Evolutionary conservation across 768 basidiomycete genomes (phyloP).

Genomic region (Nevesoporus exiguus): DNA sequence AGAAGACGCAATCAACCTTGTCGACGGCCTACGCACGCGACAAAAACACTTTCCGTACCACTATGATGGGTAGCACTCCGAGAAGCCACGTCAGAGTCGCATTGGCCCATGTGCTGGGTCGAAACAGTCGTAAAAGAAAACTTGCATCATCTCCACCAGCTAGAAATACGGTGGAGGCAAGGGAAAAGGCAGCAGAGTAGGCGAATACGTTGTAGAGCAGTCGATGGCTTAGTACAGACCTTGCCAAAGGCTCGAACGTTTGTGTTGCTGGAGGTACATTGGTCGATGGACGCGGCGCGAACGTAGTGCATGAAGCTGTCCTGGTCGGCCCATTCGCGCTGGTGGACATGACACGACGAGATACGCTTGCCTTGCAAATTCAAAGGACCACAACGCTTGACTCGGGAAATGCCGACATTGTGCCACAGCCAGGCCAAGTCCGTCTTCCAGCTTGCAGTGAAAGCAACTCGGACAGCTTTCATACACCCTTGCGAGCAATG

Average conservation of each 20-base stretch:
- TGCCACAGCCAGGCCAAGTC: no score
- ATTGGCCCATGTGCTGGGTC: slow-evolving; percentile 42
- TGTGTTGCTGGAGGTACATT: slow-evolving; percentile 55
- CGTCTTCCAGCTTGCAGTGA: no score
- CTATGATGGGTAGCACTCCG: slow-evolving; percentile 53
- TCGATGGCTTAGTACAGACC: slow-evolving; percentile 57
- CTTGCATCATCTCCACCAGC: slow-evolving; percentile 13
- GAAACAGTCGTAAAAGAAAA: slow-evolving; percentile 37
- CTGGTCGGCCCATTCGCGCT: background rate
- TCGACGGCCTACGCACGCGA: slow-evolving; percentile 45
- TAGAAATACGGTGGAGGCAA: slow-evolving; percentile 39
- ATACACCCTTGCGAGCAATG: no score
- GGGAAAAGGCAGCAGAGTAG: slow-evolving; percentile 47
- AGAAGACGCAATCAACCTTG: background rate
- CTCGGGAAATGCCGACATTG: background rate
- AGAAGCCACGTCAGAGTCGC: slow-evolving; percentile 46
- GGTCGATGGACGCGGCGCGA: slow-evolving; percentile 45
- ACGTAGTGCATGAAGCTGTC: slow-evolving; percentile 18
- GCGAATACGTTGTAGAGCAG: slow-evolving; percentile 53
- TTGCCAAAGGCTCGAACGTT: slow-evolving; percentile 64
- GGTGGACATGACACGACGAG: slow-evolving; percentile 4
- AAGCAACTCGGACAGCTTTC: no score
- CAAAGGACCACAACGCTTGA: no score
- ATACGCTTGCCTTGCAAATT: no score
- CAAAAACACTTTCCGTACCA: slow-evolving; percentile 57